Percentiles rank a stretch among this genome's conserved stretches.
phyloP scores from a whole-genome alignment of 441 rosid genomes.

The California macrophylla region DNA sequence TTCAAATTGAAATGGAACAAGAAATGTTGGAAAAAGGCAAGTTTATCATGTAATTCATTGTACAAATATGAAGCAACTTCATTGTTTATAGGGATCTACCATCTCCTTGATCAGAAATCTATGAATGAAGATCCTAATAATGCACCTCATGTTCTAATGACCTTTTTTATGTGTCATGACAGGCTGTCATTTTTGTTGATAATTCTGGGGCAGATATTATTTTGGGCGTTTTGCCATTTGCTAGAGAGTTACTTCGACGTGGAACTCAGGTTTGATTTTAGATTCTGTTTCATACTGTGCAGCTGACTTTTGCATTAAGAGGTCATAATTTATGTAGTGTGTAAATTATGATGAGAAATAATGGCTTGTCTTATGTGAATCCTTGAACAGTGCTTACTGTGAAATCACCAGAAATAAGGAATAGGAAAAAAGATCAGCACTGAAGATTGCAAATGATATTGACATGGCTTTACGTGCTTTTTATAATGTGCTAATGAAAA shows the following conservation, averaged over 20 bases:
- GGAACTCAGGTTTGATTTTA: constrained; percentile 67
- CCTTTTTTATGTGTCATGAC: constrained; percentile 21
- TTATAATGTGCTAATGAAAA: not conserved
- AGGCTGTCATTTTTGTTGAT: constrained; percentile 92
- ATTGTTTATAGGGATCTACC: constrained; percentile 4
- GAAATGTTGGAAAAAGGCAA: constrained; percentile 85
- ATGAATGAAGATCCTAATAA: not conserved
- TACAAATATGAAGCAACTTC: constrained; percentile 3
- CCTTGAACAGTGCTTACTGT: not conserved
- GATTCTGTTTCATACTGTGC: not conserved
- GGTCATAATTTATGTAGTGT: not conserved
- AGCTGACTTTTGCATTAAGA: not conserved
- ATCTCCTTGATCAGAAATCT: constrained; percentile 3
- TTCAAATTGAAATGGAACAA: constrained; percentile 70
- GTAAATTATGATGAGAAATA: not conserved
- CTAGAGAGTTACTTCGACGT: constrained; percentile 72
- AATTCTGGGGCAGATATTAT: constrained; percentile 97
- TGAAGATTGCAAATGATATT: not conserved
- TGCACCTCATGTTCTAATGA: constrained; percentile 14
- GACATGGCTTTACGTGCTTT: not conserved
- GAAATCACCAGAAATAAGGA: not conserved
- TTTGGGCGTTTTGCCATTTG: constrained; percentile 83
- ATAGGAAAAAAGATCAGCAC: not conserved
- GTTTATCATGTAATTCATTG: constrained; percentile 4
- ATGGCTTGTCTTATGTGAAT: not conserved